These are phyloP conservation scores for Pneumocystis canis DNA, from an alignment of 1,139 yeast species.

Conservation along the genomic window DNA sequence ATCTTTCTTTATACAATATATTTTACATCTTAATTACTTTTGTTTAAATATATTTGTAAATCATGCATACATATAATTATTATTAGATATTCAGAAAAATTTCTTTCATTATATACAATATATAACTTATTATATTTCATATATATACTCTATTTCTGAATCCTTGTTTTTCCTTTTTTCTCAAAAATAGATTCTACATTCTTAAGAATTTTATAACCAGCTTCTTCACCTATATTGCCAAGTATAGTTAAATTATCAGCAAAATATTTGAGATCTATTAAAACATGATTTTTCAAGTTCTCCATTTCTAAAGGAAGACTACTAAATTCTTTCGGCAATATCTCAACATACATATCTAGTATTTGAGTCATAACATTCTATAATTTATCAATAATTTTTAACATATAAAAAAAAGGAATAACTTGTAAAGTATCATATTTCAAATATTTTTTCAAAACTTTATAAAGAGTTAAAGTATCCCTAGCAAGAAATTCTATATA, in stretches of 20 bases:
- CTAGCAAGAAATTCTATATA: slow-evolving; percentile 57
- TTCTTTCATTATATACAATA: background rate
- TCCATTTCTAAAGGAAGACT: background rate
- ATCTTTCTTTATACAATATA: slow-evolving; percentile 1
- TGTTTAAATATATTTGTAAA: background rate
- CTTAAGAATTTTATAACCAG: background rate
- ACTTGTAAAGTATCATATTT: slow-evolving; percentile 5
- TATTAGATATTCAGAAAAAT: background rate
- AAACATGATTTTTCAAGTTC: background rate
- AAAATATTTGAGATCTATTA: background rate
- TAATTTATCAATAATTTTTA: background rate
- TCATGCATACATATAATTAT: background rate
- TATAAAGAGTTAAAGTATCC: slow-evolving; percentile 49
- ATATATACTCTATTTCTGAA: background rate
- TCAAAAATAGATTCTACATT: background rate
- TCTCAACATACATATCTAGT: background rate
- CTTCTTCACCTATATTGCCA: background rate
- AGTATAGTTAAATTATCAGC: background rate
- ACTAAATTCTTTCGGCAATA: background rate
- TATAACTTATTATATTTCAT: background rate
- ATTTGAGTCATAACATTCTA: background rate
- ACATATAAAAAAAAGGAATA: background rate
- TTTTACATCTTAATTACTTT: background rate
- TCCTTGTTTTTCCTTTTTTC: background rate
- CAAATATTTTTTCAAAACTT: slow-evolving; percentile 45